These are phyloP conservation scores for Sherardia arvensis DNA, from an alignment of 257 asterid species.

Conservation along the genomic window DNA sequence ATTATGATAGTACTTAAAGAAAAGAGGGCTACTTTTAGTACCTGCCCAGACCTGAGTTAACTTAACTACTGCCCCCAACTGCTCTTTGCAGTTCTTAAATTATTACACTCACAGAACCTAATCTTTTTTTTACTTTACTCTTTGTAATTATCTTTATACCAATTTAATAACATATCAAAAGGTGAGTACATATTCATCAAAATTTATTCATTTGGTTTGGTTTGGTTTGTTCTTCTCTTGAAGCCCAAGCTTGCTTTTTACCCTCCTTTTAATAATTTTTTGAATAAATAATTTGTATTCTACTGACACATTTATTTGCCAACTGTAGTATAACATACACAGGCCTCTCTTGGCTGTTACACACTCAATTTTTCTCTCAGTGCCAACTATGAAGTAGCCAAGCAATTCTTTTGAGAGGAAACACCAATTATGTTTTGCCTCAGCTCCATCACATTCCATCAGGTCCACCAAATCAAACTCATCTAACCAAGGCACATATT, in stretches of 20 bases:
- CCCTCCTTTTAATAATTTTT: neutral
- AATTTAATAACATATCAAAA: constrained; percentile 11
- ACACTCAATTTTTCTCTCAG: constrained; percentile 54
- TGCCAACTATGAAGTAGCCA: constrained; percentile 46
- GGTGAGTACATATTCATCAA: constrained; percentile 15
- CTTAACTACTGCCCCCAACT: constrained; percentile 75
- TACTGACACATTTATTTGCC: constrained; percentile 74
- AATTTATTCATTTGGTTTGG: constrained; percentile 34
- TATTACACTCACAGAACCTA: constrained; percentile 50
- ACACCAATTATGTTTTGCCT: constrained; percentile 28
- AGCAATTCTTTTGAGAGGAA: constrained; percentile 35
- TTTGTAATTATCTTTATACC: constrained; percentile 19
- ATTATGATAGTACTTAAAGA: constrained; percentile 15
- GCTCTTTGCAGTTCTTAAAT: constrained; percentile 49
- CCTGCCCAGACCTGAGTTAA: constrained; percentile 44
- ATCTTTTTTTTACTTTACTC: constrained; percentile 31
- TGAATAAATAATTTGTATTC: constrained; percentile 10
- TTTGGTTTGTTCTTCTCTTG: constrained; percentile 85
- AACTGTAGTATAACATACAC: constrained; percentile 34
- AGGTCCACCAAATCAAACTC: constrained; percentile 19
- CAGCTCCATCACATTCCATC: constrained; percentile 23
- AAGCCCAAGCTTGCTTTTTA: constrained; percentile 51
- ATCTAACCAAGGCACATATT: neutral
- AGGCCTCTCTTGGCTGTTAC: constrained; percentile 68
- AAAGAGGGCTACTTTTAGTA: constrained; percentile 20